Evolutionary conservation across 257 asterid species (phyloP), one percentile per base, ranked within the genome.

Genomic region (Thymus mandschuricus): DNA sequence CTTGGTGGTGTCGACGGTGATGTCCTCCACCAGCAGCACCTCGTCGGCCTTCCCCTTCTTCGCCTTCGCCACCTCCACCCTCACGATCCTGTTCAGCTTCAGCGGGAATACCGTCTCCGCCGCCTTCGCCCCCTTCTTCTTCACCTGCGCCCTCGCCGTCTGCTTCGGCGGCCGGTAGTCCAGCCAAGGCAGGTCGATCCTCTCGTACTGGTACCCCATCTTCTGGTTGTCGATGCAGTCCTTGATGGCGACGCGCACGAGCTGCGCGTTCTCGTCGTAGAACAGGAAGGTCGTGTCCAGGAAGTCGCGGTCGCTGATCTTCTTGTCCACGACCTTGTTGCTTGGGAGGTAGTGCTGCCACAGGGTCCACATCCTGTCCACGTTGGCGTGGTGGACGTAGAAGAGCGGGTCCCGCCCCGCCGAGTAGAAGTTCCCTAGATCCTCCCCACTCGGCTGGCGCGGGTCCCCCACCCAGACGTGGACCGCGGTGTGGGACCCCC

Each of bases 211-310:
- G 40, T 79, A 86, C 0, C 92, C 92, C 80, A 86, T 66, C 10
- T 46, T 64, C 0, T 58, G 41, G 8, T 68, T 77, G 29, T 84
- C 84, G 28, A 86, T 30, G 1, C 64, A 70, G 41, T 84, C 92
- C 5, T 58, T 59, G 1, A 84, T 86, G 2, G 44, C 61, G 1
- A 86, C 92, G 6, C 85, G 78, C 0, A 86, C 92, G 2, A 81
- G 78, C 56, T 77, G 68, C 0, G 77, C 77, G 45, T 84, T 81
- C 58, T 87, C 92, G 44, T 87, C 90, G 59, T 85, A 85, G 77
- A 87, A 87, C 0, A 87, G 4, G 77, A 87, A 87, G 0, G 85
- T 21, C 2, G 88, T 69, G 21, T 80, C 58, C 27, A 80, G 72
- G 52, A 61, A 76, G 38, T 80, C 84, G 0, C 60, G 58, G 11